Evolutionary conservation across 768 basidiomycete species (phyloP).

Genomic region (Leucocoprinus birnbaumii): DNA sequence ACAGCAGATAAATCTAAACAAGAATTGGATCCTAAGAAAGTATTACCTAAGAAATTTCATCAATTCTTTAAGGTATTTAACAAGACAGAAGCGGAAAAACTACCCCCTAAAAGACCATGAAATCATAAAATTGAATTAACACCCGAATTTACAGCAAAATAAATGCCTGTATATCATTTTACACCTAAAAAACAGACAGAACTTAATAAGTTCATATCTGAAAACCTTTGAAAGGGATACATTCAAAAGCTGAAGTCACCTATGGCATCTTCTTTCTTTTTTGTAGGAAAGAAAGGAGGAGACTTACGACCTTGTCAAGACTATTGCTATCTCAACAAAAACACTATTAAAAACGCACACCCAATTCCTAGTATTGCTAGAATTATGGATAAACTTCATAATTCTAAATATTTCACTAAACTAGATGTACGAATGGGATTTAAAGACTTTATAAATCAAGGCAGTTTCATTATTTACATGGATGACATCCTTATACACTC

Average conservation of each 20-base stretch:
- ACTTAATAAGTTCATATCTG: background rate
- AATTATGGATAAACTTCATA: conserved; percentile 22
- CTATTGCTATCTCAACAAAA: conserved; percentile 30
- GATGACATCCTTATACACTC: conserved; percentile 36
- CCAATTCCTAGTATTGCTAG: conserved; percentile 30
- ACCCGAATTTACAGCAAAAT: conserved; percentile 24
- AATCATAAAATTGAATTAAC: conserved; percentile 12
- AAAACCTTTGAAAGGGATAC: conserved; percentile 12
- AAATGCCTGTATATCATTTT: no score
- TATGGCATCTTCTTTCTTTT: conserved; percentile 22
- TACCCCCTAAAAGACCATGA: background rate
- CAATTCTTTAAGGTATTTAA: background rate
- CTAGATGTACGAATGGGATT: conserved; percentile 22
- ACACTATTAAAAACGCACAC: conserved; percentile 31
- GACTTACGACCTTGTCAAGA: conserved; percentile 28
- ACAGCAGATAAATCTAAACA: no score
- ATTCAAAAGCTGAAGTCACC: conserved; percentile 21
- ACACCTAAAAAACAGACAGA: background rate
- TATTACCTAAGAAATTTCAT: no score
- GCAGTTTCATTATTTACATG: conserved; percentile 36
- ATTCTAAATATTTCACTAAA: conserved; percentile 26
- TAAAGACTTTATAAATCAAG: conserved; percentile 33
- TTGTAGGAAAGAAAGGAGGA: conserved; percentile 22
- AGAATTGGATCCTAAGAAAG: no score
- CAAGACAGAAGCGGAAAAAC: background rate